These are phyloP conservation scores for Clitopilus hobsonii DNA, from an alignment of 768 basidiomycete species.

Conservation along the genomic window DNA sequence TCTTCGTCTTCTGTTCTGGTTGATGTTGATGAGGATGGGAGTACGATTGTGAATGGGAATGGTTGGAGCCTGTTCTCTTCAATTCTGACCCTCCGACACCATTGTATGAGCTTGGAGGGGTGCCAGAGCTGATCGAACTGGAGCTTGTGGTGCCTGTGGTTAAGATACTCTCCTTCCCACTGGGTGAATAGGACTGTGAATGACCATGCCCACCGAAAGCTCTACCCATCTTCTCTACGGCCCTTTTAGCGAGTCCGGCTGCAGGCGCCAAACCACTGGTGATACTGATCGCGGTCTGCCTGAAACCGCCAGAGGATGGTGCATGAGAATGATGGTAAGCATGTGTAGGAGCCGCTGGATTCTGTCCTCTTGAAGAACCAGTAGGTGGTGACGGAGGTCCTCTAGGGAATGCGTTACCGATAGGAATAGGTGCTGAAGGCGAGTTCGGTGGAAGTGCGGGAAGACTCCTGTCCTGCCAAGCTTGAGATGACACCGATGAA, in stretches of 20 bases:
- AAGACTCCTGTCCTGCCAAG: background rate
- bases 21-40: constrained; percentile 9
- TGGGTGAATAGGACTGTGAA: background rate
- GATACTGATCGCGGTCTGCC: constrained; percentile 73
- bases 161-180: background rate
- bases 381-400: constrained; percentile 1
- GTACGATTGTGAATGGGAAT: constrained; percentile 12
- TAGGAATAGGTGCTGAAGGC: background rate
- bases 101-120: constrained; percentile 34
- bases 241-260: constrained; percentile 70
- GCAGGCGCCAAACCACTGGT: constrained; percentile 64
- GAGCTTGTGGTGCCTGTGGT: constrained; percentile 33
- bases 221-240: constrained; percentile 73
- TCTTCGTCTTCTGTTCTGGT: constrained; percentile 12
- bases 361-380: constrained; percentile 6
- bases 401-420: background rate
- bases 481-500: background rate
- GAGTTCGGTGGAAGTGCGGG: background rate
- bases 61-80: constrained; percentile 31
- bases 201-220: constrained; percentile 45
- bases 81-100: constrained; percentile 8
- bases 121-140: constrained; percentile 15
- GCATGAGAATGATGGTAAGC: constrained; percentile 3
- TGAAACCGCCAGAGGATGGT: constrained; percentile 28
- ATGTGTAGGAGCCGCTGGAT: constrained; percentile 7